These are phyloP conservation scores for Salix purpurea DNA, from an alignment of 345 rosid genomes.

Conservation along the genomic window DNA sequence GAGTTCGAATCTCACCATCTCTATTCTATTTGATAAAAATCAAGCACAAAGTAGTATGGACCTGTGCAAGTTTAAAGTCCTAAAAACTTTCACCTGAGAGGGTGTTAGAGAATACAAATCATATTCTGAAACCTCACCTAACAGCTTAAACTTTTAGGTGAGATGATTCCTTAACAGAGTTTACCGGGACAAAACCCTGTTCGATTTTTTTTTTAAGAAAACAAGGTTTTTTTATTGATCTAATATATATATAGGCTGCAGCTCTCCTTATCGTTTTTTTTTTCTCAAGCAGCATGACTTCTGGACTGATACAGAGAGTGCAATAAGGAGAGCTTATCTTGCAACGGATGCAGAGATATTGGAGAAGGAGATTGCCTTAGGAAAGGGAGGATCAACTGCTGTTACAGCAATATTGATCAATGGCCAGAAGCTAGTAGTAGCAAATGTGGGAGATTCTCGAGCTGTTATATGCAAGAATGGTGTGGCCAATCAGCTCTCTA, in stretches of 20 bases:
- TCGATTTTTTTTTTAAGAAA: no score
- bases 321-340: conserved; percentile 66
- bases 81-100: no score
- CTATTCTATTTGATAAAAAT: no score
- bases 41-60: no score
- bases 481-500: conserved; percentile 57
- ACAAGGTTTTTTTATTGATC: no score
- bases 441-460: conserved; percentile 90
- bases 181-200: no score
- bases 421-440: conserved; percentile 66
- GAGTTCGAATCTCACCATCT: no score
- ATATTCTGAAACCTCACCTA: no score
- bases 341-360: conserved; percentile 64
- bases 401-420: conserved; percentile 80
- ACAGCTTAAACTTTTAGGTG: no score
- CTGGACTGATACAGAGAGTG: conserved; percentile 60
- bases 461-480: conserved; percentile 72
- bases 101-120: no score
- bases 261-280: not conserved
- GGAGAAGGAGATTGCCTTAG: conserved; percentile 47
- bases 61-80: no score
- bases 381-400: conserved; percentile 90
- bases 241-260: not conserved
- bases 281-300: conserved; percentile 52
- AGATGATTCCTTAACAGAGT: no score